A percentile compares a stretch with the other conserved stretches of the same genome.
phyloP scores from a whole-genome alignment of 2,329 filamentous ascomycete species.

The Aspergillus luchuensis region DNA sequence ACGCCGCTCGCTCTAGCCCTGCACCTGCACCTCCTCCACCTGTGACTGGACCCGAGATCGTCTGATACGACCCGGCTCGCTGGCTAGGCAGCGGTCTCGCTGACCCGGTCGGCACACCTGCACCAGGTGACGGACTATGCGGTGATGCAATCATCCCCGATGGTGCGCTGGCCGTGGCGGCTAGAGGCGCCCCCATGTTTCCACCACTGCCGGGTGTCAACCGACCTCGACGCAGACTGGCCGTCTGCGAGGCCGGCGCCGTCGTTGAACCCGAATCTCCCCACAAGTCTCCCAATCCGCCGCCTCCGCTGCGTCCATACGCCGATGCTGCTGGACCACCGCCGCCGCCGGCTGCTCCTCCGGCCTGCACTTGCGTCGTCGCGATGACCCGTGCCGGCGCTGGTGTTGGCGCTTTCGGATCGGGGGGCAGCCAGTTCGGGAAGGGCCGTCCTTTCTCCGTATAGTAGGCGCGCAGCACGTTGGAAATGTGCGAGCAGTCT shows the following conservation, averaged over 20 bases:
- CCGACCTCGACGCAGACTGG: conserved; percentile 43
- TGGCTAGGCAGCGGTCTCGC: conserved; percentile 71
- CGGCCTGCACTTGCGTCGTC: conserved; percentile 56
- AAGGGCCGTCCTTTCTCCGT: conserved; percentile 79
- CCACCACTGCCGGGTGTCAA: conserved; percentile 14
- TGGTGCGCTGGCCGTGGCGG: conserved; percentile 27
- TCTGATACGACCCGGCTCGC: conserved; percentile 74
- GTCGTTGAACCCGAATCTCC: conserved; percentile 43
- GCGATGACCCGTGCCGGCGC: conserved; percentile 48
- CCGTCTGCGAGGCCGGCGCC: conserved; percentile 37
- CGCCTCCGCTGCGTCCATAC: conserved; percentile 40
- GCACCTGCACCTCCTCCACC: conserved; percentile 7
- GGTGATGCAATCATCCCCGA: conserved; percentile 23
- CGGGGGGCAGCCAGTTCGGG: conserved; percentile 84
- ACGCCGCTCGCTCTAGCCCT: conserved; percentile 35
- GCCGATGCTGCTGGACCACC: conserved; percentile 27
- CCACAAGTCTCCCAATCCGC: conserved; percentile 62
- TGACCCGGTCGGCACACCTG: conserved; percentile 25
- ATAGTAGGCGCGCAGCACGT: conserved; percentile 91
- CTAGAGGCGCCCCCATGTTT: conserved; percentile 23
- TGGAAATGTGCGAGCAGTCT: conserved; percentile 93
- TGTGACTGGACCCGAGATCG: conserved; percentile 36
- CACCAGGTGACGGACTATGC: conserved; percentile 30
- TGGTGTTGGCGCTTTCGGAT: conserved; percentile 73
- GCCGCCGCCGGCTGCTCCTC: conserved; percentile 29